Evolutionary conservation across 768 basidiomycete genomes (phyloP), one percentile per base, ranked within the genome.

Genomic region (Russula brevipes): DNA sequence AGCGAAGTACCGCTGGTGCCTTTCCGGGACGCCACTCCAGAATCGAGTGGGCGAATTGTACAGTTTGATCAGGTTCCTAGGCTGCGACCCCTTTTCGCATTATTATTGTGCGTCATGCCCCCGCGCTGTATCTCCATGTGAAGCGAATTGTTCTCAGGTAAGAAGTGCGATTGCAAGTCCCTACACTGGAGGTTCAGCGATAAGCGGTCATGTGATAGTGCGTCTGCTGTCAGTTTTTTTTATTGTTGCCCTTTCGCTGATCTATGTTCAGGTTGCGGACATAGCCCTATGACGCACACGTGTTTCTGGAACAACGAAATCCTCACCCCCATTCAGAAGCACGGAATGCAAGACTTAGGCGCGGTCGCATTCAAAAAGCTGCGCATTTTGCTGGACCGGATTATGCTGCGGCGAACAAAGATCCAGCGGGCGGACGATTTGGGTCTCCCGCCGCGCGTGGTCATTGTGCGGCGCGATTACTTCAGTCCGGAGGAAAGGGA

Each of bases 41-140:
- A 98, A 98, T 71, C 88, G 97, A 67, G 97, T 99, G n/a, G 97
- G 97, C 66, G 97, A 99, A 73, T 76, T 99, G 54, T 99, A 99
- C 77, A 97, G 94, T 73, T 82, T 97, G 46, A 84, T 98, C 50
- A 80, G 91, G 65, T 97, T 98, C 77, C 74, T 96, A 56, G 93
- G 93, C n/a, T 91, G 91, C 35, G 91, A 94, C 73, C 93, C 92
- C 0, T 94, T 92, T 72, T 87, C 92, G 3, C 90, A 82, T 74
- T 96, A 95, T 75, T 96, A 93, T 74, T 97, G 94, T 88, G 69
- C 69, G 88, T 66, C 45, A 31, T 46, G 11, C 44, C 8, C 46
- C 7, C 35, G 33, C 36, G 31, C 41, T 46, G 31, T 19, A 19
- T 54, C 19, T 31, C 17, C 52, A 41, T 39, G 39, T 51, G 49